Evolutionary conservation across 2,329 filamentous ascomycete genomes (phyloP).

Genomic region (Pseudovirgaria hyperparasitica): DNA sequence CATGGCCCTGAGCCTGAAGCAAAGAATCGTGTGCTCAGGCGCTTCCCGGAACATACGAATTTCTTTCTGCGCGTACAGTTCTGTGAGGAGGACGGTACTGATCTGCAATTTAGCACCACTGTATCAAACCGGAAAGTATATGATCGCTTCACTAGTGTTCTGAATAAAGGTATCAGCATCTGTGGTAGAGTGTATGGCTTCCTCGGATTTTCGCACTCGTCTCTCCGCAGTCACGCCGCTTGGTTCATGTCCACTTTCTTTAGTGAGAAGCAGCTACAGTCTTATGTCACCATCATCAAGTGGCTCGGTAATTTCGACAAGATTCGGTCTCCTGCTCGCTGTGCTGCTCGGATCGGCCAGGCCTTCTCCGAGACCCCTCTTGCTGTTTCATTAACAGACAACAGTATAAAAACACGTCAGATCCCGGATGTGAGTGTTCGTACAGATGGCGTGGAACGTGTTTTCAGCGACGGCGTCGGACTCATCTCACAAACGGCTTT

Average conservation of each 20-base stretch:
- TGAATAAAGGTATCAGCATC: slow-evolving; percentile 42
- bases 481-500: slow-evolving; percentile 42
- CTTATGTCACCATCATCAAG: slow-evolving; percentile 10
- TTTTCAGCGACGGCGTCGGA: slow-evolving; percentile 68
- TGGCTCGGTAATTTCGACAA: slow-evolving; percentile 26
- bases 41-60: slow-evolving; percentile 12
- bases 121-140: slow-evolving; percentile 28
- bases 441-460: slow-evolving; percentile 28
- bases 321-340: slow-evolving; percentile 44
- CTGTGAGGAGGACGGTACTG: slow-evolving; percentile 57
- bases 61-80: slow-evolving; percentile 50
- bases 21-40: slow-evolving; percentile 28
- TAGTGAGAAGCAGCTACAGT: slow-evolving; percentile 4
- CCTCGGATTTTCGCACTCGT: slow-evolving; percentile 19
- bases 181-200: slow-evolving; percentile 16
- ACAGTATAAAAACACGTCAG: slow-evolving; percentile 23
- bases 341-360: slow-evolving; percentile 48
- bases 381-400: slow-evolving; percentile 38
- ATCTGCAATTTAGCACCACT: slow-evolving; percentile 41
- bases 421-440: too few species aligned
- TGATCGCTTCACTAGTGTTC: slow-evolving; percentile 43
- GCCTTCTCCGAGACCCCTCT: slow-evolving; percentile 71
- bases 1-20: slow-evolving; percentile 44
- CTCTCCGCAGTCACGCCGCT: slow-evolving; percentile 13
- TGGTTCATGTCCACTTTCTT: slow-evolving; percentile 22